Percentiles rank a stretch among this genome's conserved stretches.
phyloP scores from a whole-genome alignment of 2,329 filamentous ascomycete genomes.

The Stemphylium vesicarium region DNA sequence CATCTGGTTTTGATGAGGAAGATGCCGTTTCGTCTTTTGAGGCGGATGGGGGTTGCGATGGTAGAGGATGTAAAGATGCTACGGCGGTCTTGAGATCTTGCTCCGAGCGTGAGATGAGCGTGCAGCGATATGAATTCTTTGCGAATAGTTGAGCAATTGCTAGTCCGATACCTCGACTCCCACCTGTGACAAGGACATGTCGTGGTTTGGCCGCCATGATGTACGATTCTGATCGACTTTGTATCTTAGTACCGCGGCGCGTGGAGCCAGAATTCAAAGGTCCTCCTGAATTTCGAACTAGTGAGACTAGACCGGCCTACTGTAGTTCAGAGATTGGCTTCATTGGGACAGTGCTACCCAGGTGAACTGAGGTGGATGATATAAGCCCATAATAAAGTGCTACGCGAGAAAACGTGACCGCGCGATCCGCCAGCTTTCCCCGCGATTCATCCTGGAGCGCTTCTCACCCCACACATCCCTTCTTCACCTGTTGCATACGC shows the following conservation, averaged over 20 bases:
- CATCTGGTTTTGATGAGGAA: not conserved
- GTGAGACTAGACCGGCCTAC: too few species aligned
- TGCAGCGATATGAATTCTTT: slow-evolving; percentile 35
- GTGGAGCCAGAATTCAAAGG: too few species aligned
- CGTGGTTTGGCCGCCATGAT: slow-evolving; percentile 13
- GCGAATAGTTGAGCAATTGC: slow-evolving; percentile 46
- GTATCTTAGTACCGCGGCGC: not conserved
- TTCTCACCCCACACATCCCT: not conserved
- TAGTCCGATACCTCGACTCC: slow-evolving; percentile 48
- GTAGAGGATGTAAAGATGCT: slow-evolving; percentile 22
- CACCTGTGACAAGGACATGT: slow-evolving; percentile 48
- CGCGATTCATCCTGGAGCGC: slow-evolving; percentile 5
- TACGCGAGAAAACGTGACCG: slow-evolving; percentile 36
- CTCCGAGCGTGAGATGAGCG: slow-evolving; percentile 41
- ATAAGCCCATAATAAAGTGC: not conserved
- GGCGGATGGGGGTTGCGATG: slow-evolving; percentile 1
- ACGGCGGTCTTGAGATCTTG: slow-evolving; percentile 31
- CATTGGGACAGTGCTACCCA: too few species aligned
- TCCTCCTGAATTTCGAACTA: too few species aligned
- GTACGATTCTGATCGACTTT: not conserved
- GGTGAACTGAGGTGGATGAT: not conserved
- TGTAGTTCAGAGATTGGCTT: too few species aligned
- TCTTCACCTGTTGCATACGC: not conserved
- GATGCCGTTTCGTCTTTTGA: not conserved
- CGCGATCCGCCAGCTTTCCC: slow-evolving; percentile 25